Evolutionary conservation across 163 green algal species (phyloP), one percentile per base, ranked within the genome.

Genomic region (Chlamydomonas reinhardtii): DNA sequence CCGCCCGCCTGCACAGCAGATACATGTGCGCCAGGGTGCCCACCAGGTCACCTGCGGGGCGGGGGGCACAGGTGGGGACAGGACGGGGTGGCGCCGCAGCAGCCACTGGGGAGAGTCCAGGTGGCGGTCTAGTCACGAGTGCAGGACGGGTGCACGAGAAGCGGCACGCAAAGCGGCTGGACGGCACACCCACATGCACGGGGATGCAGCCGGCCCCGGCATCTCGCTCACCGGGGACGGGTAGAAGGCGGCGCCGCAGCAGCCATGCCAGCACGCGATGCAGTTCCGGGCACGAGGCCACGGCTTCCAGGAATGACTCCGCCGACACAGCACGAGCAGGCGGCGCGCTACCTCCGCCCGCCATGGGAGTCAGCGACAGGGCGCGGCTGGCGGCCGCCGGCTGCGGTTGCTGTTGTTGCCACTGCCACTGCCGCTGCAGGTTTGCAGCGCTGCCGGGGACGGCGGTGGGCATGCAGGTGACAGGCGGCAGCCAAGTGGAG

Each of bases 1-100:
- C 68, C 20, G 68, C 68, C 68, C 68, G 68, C 19, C 37, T 24
- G 71, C 71, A 76, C 35, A 76, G 35, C 35, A 76, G 12, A 8
- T 37, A 34, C 71, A 76, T 61, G 71, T 76, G 37, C 16, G 71
- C 37, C 35, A 76, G 71, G 17, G 71, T 76, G 35, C 35, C 71
- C 24, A 35, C 37, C 71, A 76, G 37, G 71, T 76, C 71, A 35
- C 71, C 71, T 76, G 71, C 22, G 35, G 69, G 69, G 29, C 8
- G 6, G 29, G 29, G n/a, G 12, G 14, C 48, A 56, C 17, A 56
- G 39, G 5, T 48, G n/a, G n/a, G n/a, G n/a, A n/a, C n/a, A n/a
- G n/a, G n/a, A n/a, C n/a, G n/a, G n/a, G n/a, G n/a, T n/a, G n/a
- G n/a, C n/a, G n/a, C n/a, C n/a, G n/a, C 43, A 54, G 43, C 43